These are phyloP conservation scores for Gossypium schwendimanii DNA, from an alignment of 441 rosid genomes.

Conservation along the genomic window DNA sequence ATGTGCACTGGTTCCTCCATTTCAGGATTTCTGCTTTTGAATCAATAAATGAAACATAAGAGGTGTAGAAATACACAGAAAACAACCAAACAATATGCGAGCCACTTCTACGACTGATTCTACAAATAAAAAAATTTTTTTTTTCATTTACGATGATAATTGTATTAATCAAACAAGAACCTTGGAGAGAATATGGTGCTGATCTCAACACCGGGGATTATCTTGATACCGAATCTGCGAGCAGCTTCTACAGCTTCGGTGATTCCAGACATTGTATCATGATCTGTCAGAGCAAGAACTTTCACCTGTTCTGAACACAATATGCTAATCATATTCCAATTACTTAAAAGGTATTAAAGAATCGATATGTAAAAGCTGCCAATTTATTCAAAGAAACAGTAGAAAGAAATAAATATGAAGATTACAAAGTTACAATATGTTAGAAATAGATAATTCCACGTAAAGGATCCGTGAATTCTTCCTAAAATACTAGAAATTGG, in stretches of 20 bases:
- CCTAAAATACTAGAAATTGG: not conserved
- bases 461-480: not conserved
- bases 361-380: not conserved
- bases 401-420: not conserved
- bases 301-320: conserved; percentile 67
- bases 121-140: not conserved
- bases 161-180: conserved; percentile 26
- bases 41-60: conserved; percentile 15
- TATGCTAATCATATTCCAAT: conserved; percentile 24
- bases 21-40: conserved; percentile 36
- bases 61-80: not conserved
- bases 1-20: conserved; percentile 82
- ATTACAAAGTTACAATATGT: not conserved
- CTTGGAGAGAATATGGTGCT: conserved; percentile 72
- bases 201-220: conserved; percentile 86
- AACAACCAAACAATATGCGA: not conserved
- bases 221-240: conserved; percentile 60
- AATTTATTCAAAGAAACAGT: not conserved
- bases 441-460: not conserved
- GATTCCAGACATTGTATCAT: conserved; percentile 77
- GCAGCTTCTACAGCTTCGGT: conserved; percentile 88
- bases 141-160: not conserved
- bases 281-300: conserved; percentile 91
- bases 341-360: not conserved
- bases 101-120: not conserved